A percentile compares a stretch with the other conserved stretches of the same genome.
Evolutionary conservation across 2,329 filamentous ascomycete genomes (phyloP).

Genomic region (Amylocarpus encephaloides): DNA sequence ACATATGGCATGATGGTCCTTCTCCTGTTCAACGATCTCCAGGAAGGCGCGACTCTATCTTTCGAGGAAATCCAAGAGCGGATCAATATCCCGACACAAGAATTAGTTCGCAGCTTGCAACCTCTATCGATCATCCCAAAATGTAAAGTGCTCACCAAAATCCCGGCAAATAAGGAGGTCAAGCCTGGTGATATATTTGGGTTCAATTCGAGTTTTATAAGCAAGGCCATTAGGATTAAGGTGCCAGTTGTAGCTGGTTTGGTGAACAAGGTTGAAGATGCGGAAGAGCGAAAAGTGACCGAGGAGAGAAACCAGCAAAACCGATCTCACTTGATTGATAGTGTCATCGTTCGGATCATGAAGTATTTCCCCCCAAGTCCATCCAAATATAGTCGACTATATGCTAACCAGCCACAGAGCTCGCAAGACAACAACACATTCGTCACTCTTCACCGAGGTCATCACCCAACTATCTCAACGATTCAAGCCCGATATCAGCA

Average conservation of each 20-base stretch:
- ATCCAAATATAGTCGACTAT: conserved; percentile 2
- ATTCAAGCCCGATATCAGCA: conserved; percentile 68
- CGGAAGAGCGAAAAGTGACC: conserved; percentile 61
- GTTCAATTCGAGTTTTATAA: conserved; percentile 77
- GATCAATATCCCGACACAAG: conserved; percentile 69
- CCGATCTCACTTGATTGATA: conserved; percentile 65
- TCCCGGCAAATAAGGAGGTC: conserved; percentile 68
- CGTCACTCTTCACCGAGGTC: conserved; percentile 64
- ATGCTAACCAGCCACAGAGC: conserved; percentile 49
- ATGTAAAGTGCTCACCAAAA: conserved; percentile 72
- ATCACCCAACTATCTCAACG: conserved; percentile 60
- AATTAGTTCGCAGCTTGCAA: conserved; percentile 72
- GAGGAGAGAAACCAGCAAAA: conserved; percentile 71
- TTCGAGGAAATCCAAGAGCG: conserved; percentile 76
- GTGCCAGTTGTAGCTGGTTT: conserved; percentile 72
- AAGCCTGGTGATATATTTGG: conserved; percentile 71
- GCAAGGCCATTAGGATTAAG: conserved; percentile 81
- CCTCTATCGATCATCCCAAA: conserved; percentile 79
- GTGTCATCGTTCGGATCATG: conserved; percentile 76
- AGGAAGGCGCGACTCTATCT: conserved; percentile 42
- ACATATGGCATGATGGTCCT: conserved; percentile 91
- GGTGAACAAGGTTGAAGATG: conserved; percentile 77
- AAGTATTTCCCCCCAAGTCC: conserved; percentile 52
- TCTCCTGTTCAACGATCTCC: conserved; percentile 78
- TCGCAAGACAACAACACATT: conserved; percentile 65